Evolutionary conservation across 768 basidiomycete species (phyloP).

Genomic region (Kwoniella bestiolae): DNA sequence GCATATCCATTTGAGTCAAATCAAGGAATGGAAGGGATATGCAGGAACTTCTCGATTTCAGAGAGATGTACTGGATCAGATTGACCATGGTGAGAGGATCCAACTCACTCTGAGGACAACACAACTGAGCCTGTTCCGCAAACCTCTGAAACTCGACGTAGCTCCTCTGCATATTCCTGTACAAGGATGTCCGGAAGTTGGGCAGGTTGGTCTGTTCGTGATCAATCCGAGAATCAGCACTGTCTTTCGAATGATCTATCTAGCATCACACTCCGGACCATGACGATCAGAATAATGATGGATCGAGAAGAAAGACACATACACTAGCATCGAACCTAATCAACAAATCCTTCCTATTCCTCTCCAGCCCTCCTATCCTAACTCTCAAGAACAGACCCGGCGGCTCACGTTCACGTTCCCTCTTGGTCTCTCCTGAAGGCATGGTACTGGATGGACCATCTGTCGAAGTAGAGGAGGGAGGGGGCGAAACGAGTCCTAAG

Average conservation of each 20-base stretch:
- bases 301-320: slow-evolving; percentile 35
- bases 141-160: slow-evolving; percentile 94
- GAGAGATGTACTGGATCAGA: neutral
- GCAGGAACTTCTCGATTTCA: neutral
- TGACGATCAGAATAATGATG: neutral
- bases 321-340: slow-evolving; percentile 95
- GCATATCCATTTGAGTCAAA: no score
- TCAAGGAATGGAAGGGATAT: no score
- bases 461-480: slow-evolving; percentile 6
- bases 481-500: slow-evolving; percentile 27
- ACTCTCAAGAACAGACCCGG: slow-evolving; percentile 72
- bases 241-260: no score
- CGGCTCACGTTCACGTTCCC: no score
- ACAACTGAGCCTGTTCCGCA: slow-evolving; percentile 84
- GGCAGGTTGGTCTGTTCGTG: slow-evolving; percentile 84
- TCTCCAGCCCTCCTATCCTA: slow-evolving; percentile 85
- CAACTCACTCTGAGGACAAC: slow-evolving; percentile 76
- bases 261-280: no score
- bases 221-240: no score
- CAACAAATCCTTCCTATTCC: slow-evolving; percentile 92
- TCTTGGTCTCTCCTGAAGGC: slow-evolving; percentile 10
- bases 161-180: slow-evolving; percentile 91
- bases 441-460: neutral
- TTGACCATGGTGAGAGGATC: neutral
- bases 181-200: slow-evolving; percentile 65